A percentile compares a stretch with the other conserved stretches of the same genome.
Evolutionary conservation across 176 grass and related monocot species (phyloP).

Genomic region (Aechmea fasciata): DNA sequence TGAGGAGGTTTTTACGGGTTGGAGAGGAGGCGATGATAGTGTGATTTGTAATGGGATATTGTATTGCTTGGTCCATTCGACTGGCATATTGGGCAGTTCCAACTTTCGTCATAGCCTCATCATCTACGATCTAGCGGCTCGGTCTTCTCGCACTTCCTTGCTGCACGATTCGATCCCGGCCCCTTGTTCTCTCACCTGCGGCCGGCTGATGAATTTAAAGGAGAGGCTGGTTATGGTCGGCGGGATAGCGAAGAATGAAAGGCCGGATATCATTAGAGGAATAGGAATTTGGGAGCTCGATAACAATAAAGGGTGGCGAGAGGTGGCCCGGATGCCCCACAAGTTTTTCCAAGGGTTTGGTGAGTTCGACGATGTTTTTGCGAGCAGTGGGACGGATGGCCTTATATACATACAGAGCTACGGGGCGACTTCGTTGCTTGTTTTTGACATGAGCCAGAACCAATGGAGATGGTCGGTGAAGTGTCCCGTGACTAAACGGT

Average conservation of each 20-base stretch:
- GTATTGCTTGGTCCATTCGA: conserved; percentile 91
- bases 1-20: conserved; percentile 61
- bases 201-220: conserved; percentile 63
- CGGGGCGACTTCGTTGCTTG: conserved; percentile 64
- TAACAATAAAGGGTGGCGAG: conserved; percentile 47
- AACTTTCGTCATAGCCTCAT: conserved; percentile 69
- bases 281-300: conserved; percentile 88
- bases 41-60: conserved; percentile 66
- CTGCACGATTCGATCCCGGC: conserved; percentile 40
- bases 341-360: conserved; percentile 94
- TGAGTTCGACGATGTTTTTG: conserved; percentile 85
- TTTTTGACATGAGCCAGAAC: conserved; percentile 69
- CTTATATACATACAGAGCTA: conserved; percentile 91
- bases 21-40: conserved; percentile 87
- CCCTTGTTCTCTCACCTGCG: conserved; percentile 75
- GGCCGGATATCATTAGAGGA: conserved; percentile 91
- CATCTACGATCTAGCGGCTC: conserved; percentile 43
- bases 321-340: conserved; percentile 78
- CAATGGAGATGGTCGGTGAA: conserved; percentile 77
- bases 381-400: conserved; percentile 62
- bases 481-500: conserved; percentile 74
- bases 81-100: conserved; percentile 51
- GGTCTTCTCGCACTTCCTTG: conserved; percentile 22
- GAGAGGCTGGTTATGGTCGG: conserved; percentile 82
- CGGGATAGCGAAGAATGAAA: conserved; percentile 79